A percentile compares a stretch with the other conserved stretches of the same genome.
These are phyloP conservation scores for Starmerella sp. DNA, from an alignment of 805 yeast species.

Conservation along the genomic window DNA sequence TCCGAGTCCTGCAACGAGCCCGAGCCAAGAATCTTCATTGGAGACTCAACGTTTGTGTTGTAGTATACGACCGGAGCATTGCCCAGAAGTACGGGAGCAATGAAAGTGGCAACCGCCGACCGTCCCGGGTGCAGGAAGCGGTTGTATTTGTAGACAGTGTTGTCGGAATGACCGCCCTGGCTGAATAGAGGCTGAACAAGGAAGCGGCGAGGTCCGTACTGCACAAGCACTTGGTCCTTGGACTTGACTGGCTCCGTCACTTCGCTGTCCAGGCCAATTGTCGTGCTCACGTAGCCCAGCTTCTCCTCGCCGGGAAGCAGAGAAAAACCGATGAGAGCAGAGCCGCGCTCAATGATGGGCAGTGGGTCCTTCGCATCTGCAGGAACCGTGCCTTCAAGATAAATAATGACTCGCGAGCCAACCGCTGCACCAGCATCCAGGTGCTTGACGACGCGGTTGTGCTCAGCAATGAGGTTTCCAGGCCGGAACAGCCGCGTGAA, in stretches of 20 bases:
- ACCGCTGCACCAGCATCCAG: slow-evolving; percentile 33
- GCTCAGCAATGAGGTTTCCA: slow-evolving; percentile 64
- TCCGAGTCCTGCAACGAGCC: slow-evolving; percentile 86
- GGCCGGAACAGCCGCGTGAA: slow-evolving; percentile 69
- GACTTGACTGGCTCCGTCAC: slow-evolving; percentile 76
- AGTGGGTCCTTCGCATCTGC: background rate
- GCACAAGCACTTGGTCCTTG: slow-evolving; percentile 70
- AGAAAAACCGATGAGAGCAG: slow-evolving; percentile 44
- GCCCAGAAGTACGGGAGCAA: slow-evolving; percentile 77
- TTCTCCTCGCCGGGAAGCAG: slow-evolving; percentile 79
- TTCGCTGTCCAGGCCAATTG: slow-evolving; percentile 81
- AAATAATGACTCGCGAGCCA: slow-evolving; percentile 56
- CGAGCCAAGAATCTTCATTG: slow-evolving; percentile 57
- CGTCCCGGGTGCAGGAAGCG: slow-evolving; percentile 72
- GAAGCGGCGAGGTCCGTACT: slow-evolving; percentile 87
- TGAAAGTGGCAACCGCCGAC: slow-evolving; percentile 66
- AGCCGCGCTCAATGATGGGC: slow-evolving; percentile 35
- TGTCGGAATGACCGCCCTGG: slow-evolving; percentile 55
- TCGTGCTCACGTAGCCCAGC: slow-evolving; percentile 67
- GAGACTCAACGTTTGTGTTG: slow-evolving; percentile 11
- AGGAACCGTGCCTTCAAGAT: slow-evolving; percentile 28
- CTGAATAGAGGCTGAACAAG: slow-evolving; percentile 74
- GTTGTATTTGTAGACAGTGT: slow-evolving; percentile 79
- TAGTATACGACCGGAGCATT: slow-evolving; percentile 38
- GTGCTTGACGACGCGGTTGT: slow-evolving; percentile 55